A percentile compares a stretch with the other conserved stretches of the same genome.
phyloP scores from a whole-genome alignment of 805 yeast genomes.

The Barnettozyma populi region DNA sequence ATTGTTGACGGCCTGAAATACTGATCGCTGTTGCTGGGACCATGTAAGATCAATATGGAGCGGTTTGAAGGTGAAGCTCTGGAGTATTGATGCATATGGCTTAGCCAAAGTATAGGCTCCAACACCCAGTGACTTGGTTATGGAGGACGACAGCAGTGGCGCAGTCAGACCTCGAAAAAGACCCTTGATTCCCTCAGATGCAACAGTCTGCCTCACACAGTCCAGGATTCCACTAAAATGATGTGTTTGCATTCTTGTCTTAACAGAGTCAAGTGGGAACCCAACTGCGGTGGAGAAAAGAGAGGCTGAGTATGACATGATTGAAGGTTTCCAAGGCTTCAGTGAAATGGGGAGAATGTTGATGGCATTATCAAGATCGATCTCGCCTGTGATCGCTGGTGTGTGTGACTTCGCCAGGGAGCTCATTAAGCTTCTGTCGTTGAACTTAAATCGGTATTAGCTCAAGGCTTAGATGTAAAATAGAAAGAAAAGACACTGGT shows the following conservation, averaged over 20 bases:
- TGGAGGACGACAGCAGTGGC: constrained; percentile 61
- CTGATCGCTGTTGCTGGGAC: constrained; percentile 9
- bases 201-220: constrained; percentile 51
- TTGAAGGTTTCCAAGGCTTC: constrained; percentile 49
- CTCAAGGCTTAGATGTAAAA: neutral
- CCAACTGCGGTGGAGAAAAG: constrained; percentile 64
- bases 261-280: constrained; percentile 81
- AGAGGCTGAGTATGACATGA: constrained; percentile 61
- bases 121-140: constrained; percentile 61
- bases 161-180: constrained; percentile 75
- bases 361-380: constrained; percentile 40
- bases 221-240: constrained; percentile 50
- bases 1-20: constrained; percentile 28
- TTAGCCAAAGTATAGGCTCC: constrained; percentile 54
- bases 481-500: neutral
- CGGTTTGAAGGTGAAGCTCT: constrained; percentile 16
- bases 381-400: constrained; percentile 57
- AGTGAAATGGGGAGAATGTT: constrained; percentile 42
- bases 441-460: neutral
- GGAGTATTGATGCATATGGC: constrained; percentile 31
- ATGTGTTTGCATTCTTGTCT: constrained; percentile 82
- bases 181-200: constrained; percentile 60
- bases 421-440: neutral
- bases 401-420: constrained; percentile 12
- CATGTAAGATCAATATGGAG: constrained; percentile 6